Evolutionary conservation across 129 eudicot genomes (phyloP), one percentile per base, ranked within the genome.

Genomic region (Escallonia herrerae): DNA sequence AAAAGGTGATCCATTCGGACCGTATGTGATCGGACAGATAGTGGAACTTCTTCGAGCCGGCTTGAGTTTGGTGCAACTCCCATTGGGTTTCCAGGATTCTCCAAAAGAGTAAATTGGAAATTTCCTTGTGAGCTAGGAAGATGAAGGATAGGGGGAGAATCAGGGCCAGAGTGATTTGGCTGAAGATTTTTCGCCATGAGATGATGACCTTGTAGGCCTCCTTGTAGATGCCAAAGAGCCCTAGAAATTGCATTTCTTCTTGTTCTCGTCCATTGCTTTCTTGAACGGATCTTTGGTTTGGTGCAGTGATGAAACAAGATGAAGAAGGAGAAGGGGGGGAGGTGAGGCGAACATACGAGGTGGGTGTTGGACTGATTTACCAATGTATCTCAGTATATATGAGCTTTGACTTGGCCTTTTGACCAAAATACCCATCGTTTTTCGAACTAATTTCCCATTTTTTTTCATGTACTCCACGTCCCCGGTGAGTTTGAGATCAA

Each of bases 81-180:
- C 22, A 15, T 47, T 79, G 73, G 0, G 77, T 69, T 50, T 61
- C 72, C 4, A 11, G 13, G 60, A 77, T 72, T 40, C 60, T 62
- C 2, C 57, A 60, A 63, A 67, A 52, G 8, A 83, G 55, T 15
- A 48, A 46, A 3, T 65, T 60, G 5, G 80, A 70, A 5, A 78
- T 69, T 64, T 80, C 64, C 10, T 72, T 65, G 51, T 83, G 87
- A 5, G 79, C 82, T 43, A 86, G 63, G 75, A 77, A 80, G 74
- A 78, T 75, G 86, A 82, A 77, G 75, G 86, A 67, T 9, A 84
- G 62, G 7, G 95, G 95, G 54, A 84, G 73, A 74, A 87, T 84
- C 6, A 88, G 71, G 62, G 89, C 53, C 7, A 84, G 55, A 49
- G 53, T 49, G 3, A 49, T 49, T 49, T 49, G 53, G 53, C 53